Evolutionary conservation across 1,139 yeast genomes (phyloP).

Genomic region (Hemisphaericaspora subhashii): DNA sequence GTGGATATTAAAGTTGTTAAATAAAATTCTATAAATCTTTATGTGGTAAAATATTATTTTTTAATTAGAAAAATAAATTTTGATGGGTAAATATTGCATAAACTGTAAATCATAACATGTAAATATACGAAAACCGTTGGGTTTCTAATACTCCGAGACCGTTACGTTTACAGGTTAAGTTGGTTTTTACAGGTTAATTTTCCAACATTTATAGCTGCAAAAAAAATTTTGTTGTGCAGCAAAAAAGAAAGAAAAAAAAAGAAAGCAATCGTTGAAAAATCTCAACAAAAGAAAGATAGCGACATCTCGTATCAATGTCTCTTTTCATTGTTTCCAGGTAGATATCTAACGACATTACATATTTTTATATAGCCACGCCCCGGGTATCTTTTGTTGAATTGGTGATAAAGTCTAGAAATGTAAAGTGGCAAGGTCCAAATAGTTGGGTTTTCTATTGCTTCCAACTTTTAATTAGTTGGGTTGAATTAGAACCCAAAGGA

Average conservation of each 20-base stretch:
- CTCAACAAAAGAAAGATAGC: background rate
- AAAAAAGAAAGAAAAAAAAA: background rate
- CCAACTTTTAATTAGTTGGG: too few species aligned
- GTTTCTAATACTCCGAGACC: background rate
- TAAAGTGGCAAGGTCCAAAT: too few species aligned
- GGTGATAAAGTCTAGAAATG: too few species aligned
- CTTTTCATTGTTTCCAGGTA: too few species aligned
- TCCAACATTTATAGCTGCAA: conserved; percentile 3
- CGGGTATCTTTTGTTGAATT: too few species aligned
- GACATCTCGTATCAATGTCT: too few species aligned
- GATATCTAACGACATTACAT: too few species aligned
- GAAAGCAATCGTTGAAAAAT: background rate
- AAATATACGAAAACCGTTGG: conserved; percentile 2
- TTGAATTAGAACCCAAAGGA: too few species aligned
- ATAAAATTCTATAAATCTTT: too few species aligned
- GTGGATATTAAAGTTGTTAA: background rate
- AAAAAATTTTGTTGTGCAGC: background rate
- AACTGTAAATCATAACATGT: background rate
- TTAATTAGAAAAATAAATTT: conserved; percentile 1
- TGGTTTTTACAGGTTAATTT: background rate
- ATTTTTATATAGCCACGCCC: too few species aligned
- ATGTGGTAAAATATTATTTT: conserved; percentile 1
- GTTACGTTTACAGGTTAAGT: background rate
- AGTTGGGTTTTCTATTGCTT: too few species aligned
- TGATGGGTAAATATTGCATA: background rate